A percentile compares a stretch with the other conserved stretches of the same genome.
Evolutionary conservation across 257 asterid species (phyloP).

Genomic region (Ocimum tenuiflorum): DNA sequence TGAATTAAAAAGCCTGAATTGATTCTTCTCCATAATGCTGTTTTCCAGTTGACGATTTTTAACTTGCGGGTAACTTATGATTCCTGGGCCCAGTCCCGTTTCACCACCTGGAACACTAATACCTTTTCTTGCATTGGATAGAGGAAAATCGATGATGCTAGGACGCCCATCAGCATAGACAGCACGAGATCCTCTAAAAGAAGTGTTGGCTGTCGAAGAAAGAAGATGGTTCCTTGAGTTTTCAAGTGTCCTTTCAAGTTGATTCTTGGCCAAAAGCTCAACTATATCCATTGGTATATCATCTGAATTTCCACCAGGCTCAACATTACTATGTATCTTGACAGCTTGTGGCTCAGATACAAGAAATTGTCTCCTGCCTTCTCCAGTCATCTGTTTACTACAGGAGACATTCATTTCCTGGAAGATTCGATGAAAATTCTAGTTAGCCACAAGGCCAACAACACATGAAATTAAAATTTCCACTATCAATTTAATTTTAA

Average conservation of each 20-base stretch:
- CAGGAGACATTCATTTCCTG: constrained; percentile 29
- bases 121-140: constrained; percentile 21
- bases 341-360: constrained; percentile 12
- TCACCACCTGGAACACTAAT: constrained; percentile 11
- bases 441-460: constrained; percentile 8
- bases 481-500: no score
- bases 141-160: constrained; percentile 22
- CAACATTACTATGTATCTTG: constrained; percentile 24
- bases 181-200: constrained; percentile 21
- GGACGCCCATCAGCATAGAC: constrained; percentile 22
- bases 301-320: constrained; percentile 31
- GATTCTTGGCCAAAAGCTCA: constrained; percentile 60
- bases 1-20: constrained; percentile 28
- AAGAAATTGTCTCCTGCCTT: constrained; percentile 20
- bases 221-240: constrained; percentile 22
- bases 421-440: constrained; percentile 7
- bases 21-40: constrained; percentile 18
- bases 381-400: constrained; percentile 18
- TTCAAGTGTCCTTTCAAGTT: constrained; percentile 51
- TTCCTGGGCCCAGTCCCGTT: constrained; percentile 11
- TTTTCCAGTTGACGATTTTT: constrained; percentile 21
- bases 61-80: constrained; percentile 15
- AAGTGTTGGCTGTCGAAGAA: constrained; percentile 13
- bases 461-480: no score
- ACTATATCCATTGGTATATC: constrained; percentile 81